Evolutionary conservation across 2,329 filamentous ascomycete species (phyloP).

Genomic region (Beauveria sp.): DNA sequence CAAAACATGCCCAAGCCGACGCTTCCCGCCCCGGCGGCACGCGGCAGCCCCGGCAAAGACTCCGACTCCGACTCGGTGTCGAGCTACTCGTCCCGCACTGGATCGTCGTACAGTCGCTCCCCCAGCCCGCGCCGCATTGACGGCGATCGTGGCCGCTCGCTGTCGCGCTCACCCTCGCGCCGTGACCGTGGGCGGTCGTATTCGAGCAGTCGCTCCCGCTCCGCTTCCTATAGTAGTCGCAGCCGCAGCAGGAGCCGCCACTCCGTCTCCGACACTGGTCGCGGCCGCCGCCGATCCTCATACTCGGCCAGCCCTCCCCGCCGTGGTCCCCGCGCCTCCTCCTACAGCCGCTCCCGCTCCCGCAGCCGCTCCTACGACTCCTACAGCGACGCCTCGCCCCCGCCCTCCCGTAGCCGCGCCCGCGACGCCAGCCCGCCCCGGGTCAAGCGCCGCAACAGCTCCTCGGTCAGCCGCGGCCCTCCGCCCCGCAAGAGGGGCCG

Average conservation of each 20-base stretch:
- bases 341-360: constrained; percentile 8
- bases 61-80: constrained; percentile 67
- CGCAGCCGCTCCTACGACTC: constrained; percentile 9
- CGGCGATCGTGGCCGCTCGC: constrained; percentile 20
- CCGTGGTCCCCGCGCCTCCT: background rate
- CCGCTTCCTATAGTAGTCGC: constrained; percentile 34
- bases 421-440: constrained; percentile 2
- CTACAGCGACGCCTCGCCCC: constrained; percentile 4
- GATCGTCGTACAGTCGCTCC: constrained; percentile 35
- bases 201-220: constrained; percentile 25
- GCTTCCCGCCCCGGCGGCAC: constrained; percentile 56
- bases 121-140: constrained; percentile 14
- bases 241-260: constrained; percentile 16
- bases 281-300: background rate
- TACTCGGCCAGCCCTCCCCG: background rate
- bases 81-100: constrained; percentile 69
- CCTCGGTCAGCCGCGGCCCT: background rate
- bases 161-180: constrained; percentile 22
- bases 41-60: constrained; percentile 22
- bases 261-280: background rate
- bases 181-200: constrained; percentile 18
- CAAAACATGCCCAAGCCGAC: constrained; percentile 85
- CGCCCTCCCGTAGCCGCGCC: background rate
- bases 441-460: constrained; percentile 5
- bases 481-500: constrained; percentile 1